These are phyloP conservation scores for Lipomyces orientalis DNA, from an alignment of 805 yeast genomes.

Conservation along the genomic window DNA sequence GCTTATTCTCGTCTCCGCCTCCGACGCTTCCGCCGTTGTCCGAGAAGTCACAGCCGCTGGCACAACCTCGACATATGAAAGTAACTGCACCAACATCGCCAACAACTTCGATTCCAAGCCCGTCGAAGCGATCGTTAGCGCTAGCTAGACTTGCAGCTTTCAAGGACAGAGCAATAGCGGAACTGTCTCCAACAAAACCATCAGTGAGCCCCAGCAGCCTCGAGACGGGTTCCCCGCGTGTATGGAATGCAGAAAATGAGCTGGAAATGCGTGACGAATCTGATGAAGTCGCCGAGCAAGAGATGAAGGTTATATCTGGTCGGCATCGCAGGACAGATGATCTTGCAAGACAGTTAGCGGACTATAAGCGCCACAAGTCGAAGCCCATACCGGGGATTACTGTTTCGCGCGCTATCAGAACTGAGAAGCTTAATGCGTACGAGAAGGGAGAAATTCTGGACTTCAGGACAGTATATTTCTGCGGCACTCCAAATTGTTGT, in stretches of 20 bases:
- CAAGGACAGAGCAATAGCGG: conserved; percentile 14
- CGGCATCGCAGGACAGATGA: conserved; percentile 13
- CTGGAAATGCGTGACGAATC: conserved; percentile 19
- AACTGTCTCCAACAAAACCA: conserved; percentile 5
- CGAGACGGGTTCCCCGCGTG: not conserved
- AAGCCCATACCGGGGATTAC: conserved; percentile 12
- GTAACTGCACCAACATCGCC: not conserved
- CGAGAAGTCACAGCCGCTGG: not conserved
- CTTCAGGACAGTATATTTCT: conserved; percentile 55
- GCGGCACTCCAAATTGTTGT: conserved; percentile 49
- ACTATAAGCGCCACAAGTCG: conserved; percentile 1
- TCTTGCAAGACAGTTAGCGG: conserved; percentile 25
- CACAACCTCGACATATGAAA: conserved; percentile 25
- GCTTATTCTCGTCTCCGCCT: conserved; percentile 20
- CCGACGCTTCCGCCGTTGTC: not conserved
- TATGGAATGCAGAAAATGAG: conserved; percentile 22
- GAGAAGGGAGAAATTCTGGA: conserved; percentile 67
- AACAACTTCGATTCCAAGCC: conserved; percentile 11
- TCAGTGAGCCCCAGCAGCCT: not conserved
- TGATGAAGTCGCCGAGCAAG: conserved; percentile 30
- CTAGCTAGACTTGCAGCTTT: conserved; percentile 13
- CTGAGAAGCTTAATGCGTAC: conserved; percentile 52
- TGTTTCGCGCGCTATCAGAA: conserved; percentile 18
- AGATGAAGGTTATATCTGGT: conserved; percentile 25
- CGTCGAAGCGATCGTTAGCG: conserved; percentile 10